phyloP scores from a whole-genome alignment of 345 rosid species.

The Aquilaria yunnanensis region DNA sequence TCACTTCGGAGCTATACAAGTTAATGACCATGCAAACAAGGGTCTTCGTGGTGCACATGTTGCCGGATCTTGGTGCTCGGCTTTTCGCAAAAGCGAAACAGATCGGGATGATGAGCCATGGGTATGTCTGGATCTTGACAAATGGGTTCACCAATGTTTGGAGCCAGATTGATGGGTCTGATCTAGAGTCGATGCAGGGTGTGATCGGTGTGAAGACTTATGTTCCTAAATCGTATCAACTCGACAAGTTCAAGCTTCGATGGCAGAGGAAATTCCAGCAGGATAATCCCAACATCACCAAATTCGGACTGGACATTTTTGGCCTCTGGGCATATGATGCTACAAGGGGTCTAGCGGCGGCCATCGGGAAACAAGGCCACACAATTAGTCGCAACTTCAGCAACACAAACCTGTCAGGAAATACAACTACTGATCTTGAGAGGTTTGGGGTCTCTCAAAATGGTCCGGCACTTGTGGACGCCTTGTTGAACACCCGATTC shows the following conservation, averaged over 20 bases:
- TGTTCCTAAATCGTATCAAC: constrained; percentile 4
- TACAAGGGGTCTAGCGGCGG: constrained; percentile 30
- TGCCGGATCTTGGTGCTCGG: constrained; percentile 19
- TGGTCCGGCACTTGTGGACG: constrained; percentile 20
- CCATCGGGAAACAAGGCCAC: constrained; percentile 21
- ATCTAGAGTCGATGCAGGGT: constrained; percentile 19
- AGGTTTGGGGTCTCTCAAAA: constrained; percentile 14
- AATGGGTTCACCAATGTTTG: constrained; percentile 9
- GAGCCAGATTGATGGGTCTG: neutral
- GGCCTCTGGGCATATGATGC: constrained; percentile 41
- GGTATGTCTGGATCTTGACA: constrained; percentile 35
- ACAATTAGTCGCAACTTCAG: constrained; percentile 1
- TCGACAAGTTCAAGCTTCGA: constrained; percentile 8
- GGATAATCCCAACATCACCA: neutral
- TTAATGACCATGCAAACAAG: constrained; percentile 26
- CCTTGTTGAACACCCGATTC: constrained; percentile 17
- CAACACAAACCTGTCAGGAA: constrained; percentile 7
- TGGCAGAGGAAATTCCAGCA: constrained; percentile 6
- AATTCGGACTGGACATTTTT: neutral
- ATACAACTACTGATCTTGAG: constrained; percentile 2
- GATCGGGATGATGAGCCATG: constrained; percentile 26
- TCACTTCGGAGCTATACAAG: constrained; percentile 18
- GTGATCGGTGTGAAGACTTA: constrained; percentile 20
- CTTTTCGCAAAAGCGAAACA: constrained; percentile 20
- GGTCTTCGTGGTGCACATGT: constrained; percentile 38